Conservation (phyloP, 2,329 filamentous ascomycete genomes). For the Coleophoma cylindrospora region DNA sequence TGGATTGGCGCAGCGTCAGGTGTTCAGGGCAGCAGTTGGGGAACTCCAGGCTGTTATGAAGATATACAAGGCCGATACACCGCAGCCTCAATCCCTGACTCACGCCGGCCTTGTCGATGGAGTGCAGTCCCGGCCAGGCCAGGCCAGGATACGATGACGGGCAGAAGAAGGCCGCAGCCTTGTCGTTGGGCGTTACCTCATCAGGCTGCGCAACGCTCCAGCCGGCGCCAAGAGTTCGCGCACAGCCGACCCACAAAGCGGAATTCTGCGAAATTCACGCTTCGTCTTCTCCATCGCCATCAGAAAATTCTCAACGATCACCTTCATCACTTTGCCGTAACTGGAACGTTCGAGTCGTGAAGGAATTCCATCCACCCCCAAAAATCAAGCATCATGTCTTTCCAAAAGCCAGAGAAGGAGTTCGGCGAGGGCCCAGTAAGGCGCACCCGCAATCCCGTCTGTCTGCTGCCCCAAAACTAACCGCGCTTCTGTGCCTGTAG, state of each 20-base stretch:
- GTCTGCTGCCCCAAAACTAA: background rate
- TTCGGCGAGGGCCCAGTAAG: constrained; percentile 79
- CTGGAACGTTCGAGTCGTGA: constrained; percentile 76
- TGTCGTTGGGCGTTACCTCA: background rate
- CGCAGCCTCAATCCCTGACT: background rate
- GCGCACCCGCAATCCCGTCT: background rate
- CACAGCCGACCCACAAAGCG: background rate
- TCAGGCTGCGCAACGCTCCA: background rate
- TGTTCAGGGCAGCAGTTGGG: no score
- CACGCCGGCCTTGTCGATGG: background rate
- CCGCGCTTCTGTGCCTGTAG: constrained; percentile 31
- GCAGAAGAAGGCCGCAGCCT: background rate
- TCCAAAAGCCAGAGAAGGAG: constrained; percentile 93
- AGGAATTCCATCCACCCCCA: constrained; percentile 36
- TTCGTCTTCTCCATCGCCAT: constrained; percentile 6
- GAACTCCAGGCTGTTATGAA: background rate
- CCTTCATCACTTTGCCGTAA: constrained; percentile 82
- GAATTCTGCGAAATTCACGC: constrained; percentile 3
- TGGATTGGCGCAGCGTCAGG: no score
- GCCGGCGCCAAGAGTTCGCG: background rate
- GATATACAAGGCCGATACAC: background rate
- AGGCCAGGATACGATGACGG: background rate
- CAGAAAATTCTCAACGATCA: constrained; percentile 7
- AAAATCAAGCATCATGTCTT: constrained; percentile 67
- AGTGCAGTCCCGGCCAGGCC: background rate